Conservation (phyloP, 192 early-diverging fungal genomes). For the Umbelopsis isabellina region DNA sequence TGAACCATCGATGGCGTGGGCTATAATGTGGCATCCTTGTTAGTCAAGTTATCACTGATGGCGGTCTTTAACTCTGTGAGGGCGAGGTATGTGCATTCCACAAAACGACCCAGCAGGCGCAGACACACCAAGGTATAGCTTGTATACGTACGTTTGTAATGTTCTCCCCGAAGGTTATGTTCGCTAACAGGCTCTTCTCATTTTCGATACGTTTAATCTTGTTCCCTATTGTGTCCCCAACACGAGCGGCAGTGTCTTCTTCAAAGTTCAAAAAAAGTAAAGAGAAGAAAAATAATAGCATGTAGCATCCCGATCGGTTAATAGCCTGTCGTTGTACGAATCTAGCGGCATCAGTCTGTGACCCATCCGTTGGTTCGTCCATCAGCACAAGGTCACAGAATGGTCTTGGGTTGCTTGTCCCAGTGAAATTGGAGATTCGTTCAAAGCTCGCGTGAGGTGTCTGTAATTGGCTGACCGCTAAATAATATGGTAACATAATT, state of each 20-base stretch:
- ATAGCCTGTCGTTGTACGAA: slow-evolving; percentile 30
- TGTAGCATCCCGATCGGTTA: slow-evolving; percentile 38
- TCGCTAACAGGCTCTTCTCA: slow-evolving; percentile 38
- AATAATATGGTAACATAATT: not conserved
- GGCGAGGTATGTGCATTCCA: not conserved
- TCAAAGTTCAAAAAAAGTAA: slow-evolving; percentile 47
- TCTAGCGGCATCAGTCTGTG: slow-evolving; percentile 17
- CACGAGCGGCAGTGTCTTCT: slow-evolving; percentile 39
- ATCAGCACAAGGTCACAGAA: not conserved
- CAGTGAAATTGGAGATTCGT: not conserved
- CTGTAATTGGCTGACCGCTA: too few species aligned
- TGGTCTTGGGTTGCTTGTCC: not conserved
- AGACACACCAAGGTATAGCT: not conserved
- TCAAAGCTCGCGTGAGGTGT: too few species aligned
- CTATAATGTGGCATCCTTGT: not conserved
- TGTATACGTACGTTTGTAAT: slow-evolving; percentile 44
- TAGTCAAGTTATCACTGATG: not conserved
- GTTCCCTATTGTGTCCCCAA: slow-evolving; percentile 33
- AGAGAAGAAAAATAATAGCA: slow-evolving; percentile 44
- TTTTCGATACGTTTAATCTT: slow-evolving; percentile 32
- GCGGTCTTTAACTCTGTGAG: not conserved
- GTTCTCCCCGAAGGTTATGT: slow-evolving; percentile 50
- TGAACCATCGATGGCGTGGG: slow-evolving; percentile 18
- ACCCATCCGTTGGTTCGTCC: slow-evolving; percentile 16
- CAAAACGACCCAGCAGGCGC: not conserved